Percentiles rank a stretch among this genome's conserved stretches.
phyloP scores from a whole-genome alignment of 208 protist genomes.

The Trichomonas vaginalis region DNA sequence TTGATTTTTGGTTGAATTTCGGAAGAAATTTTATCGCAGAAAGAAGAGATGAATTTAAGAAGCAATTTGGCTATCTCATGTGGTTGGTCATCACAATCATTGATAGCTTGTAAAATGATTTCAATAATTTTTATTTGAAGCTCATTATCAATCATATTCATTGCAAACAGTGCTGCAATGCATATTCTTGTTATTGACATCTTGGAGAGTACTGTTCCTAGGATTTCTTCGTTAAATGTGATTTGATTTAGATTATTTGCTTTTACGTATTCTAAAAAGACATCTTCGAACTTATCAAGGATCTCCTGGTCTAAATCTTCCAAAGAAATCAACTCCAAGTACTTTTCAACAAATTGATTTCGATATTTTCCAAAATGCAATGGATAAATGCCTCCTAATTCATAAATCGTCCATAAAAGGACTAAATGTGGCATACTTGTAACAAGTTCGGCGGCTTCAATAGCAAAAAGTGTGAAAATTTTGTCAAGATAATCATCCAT shows the following conservation, averaged over 20 bases:
- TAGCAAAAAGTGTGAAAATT: background rate
- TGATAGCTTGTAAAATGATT: background rate
- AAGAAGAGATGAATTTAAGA: background rate
- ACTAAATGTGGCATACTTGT: background rate
- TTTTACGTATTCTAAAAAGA: too few species aligned
- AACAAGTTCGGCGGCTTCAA: background rate
- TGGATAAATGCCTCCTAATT: background rate
- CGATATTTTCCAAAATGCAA: background rate
- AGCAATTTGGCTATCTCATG: background rate
- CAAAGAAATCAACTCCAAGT: background rate
- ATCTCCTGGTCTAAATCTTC: background rate
- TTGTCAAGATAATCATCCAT: background rate
- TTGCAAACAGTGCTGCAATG: background rate
- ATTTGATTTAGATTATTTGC: background rate
- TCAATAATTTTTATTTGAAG: background rate
- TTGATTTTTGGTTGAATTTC: background rate
- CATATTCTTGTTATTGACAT: background rate
- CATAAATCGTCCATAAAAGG: background rate
- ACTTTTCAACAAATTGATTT: background rate
- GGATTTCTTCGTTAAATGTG: background rate
- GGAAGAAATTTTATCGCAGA: background rate
- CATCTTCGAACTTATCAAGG: background rate
- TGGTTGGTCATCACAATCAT: background rate
- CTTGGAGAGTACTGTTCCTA: background rate
- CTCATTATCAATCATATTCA: background rate